Evolutionary conservation across 306 rosid species (phyloP).

Genomic region (Ceratonia siliqua): DNA sequence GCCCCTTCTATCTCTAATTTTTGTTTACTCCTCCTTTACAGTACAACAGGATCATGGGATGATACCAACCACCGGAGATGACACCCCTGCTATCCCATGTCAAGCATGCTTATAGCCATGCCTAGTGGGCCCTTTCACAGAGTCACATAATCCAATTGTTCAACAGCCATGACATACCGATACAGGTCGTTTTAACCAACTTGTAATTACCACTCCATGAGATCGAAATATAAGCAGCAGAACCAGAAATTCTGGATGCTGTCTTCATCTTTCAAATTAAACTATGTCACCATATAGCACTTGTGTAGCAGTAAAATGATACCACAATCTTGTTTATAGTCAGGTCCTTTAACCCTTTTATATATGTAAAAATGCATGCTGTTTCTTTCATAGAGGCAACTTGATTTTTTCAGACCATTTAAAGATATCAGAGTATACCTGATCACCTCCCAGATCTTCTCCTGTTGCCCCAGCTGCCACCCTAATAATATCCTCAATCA

Average conservation of each 20-base stretch:
- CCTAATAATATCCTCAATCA: constrained; percentile 76
- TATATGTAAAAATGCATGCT: background rate
- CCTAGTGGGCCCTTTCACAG: too few species aligned
- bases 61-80: too few species aligned
- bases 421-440: constrained; percentile 64
- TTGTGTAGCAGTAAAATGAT: background rate
- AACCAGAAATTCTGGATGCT: background rate
- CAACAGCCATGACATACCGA: too few species aligned
- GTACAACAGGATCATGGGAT: background rate
- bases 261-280: background rate
- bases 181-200: too few species aligned
- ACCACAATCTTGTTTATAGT: background rate
- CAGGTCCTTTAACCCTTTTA: background rate
- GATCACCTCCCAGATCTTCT: constrained; percentile 79
- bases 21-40: background rate
- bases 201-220: too few species aligned
- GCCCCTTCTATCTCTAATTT: background rate
- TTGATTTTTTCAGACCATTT: constrained; percentile 73
- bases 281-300: background rate
- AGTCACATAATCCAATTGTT: too few species aligned
- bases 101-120: too few species aligned
- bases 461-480: constrained; percentile 81
- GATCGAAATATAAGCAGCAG: background rate
- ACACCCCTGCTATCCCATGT: too few species aligned
- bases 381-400: constrained; percentile 36